Base-by-base conservation (phyloP, 2,329 filamentous ascomycete species). In the Penicillium brasilianum region DNA sequence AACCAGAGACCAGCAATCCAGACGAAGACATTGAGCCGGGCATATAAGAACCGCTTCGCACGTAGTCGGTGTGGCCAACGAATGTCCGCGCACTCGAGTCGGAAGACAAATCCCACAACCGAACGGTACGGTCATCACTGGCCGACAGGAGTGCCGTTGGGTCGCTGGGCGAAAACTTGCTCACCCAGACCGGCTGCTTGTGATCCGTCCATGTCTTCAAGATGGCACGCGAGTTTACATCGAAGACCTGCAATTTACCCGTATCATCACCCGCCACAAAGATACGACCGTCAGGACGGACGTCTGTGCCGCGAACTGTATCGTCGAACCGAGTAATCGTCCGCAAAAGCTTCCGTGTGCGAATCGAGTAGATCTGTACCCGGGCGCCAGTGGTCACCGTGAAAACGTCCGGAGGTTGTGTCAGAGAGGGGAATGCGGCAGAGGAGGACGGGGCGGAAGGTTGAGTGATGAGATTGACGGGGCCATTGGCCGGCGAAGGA, bases 171-270 rank as follows among this genome's bases (percentile, higher is more conserved):
- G 91, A 94, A 85, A 96, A 99, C 76, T 90, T 90, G 49, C 93
- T 94, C 25, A 90, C 87, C 89, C 94, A 97, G 25, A 96, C 92
- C 14, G 95, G 92, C 83, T 96, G 93, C 80, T 93, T 93, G 81
- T 98, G 94, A 69, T 93, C 88, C 66, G 89, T 88, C 94, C 95
- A 99, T 55, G 94, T 97, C 82, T 95, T 94, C 70, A 99, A 81
- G 67, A 99, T 97, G 3, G 93, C 93, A 65, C 95, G 86, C 59
- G 93, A 94, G 74, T 85, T 88, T 55, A 96, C 88, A 73, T 99
- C 95, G 74, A 98, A 99, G 13, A 97, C 93, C 78, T 99, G 96
- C 68, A 99, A 91, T 64, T 90, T 88, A 59, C 96, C 96, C 43
- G 88, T 90, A 74, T 97, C 94, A 69, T 97, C 94, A 71, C 94